These are phyloP conservation scores for Boletales sp. DNA, from an alignment of 768 basidiomycete species.

Conservation along the genomic window DNA sequence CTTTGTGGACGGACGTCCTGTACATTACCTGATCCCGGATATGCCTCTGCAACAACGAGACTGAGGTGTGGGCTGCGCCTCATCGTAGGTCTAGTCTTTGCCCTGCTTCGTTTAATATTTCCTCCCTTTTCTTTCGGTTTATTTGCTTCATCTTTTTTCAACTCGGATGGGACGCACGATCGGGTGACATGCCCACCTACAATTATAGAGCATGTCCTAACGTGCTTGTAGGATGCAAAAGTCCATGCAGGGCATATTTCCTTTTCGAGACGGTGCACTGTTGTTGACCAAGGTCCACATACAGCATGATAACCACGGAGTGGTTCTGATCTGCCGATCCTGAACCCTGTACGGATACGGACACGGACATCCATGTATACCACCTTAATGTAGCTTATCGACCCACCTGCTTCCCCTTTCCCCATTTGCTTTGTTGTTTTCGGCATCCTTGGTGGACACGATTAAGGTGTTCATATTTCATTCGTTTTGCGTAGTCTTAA, in stretches of 20 bases:
- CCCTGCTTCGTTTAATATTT: background rate
- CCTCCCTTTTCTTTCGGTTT: background rate
- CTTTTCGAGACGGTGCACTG: background rate
- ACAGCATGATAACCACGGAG: background rate
- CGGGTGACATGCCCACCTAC: slow-evolving; percentile 5
- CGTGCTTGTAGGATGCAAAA: slow-evolving; percentile 3
- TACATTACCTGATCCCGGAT: slow-evolving; percentile 62
- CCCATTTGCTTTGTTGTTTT: background rate
- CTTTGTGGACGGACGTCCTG: slow-evolving; percentile 42
- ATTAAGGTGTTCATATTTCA: background rate
- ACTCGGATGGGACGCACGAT: slow-evolving; percentile 3
- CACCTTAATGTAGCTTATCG: slow-evolving; percentile 16
- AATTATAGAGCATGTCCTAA: slow-evolving; percentile 1
- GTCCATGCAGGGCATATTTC: background rate
- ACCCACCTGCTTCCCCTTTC: background rate
- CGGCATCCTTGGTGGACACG: background rate
- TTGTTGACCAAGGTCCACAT: background rate
- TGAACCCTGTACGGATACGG: background rate
- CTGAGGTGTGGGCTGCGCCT: slow-evolving; percentile 11
- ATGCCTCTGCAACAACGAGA: slow-evolving; percentile 40
- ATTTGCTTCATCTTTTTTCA: slow-evolving; percentile 4
- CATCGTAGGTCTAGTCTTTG: background rate
- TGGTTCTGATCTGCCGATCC: slow-evolving; percentile 2
- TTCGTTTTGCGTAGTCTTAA: background rate
- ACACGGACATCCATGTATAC: slow-evolving; percentile 9